A percentile compares a stretch with the other conserved stretches of the same genome.
These are phyloP conservation scores for Oryza glumipatula DNA, from an alignment of 176 grass and related monocot species.

Conservation along the genomic window DNA sequence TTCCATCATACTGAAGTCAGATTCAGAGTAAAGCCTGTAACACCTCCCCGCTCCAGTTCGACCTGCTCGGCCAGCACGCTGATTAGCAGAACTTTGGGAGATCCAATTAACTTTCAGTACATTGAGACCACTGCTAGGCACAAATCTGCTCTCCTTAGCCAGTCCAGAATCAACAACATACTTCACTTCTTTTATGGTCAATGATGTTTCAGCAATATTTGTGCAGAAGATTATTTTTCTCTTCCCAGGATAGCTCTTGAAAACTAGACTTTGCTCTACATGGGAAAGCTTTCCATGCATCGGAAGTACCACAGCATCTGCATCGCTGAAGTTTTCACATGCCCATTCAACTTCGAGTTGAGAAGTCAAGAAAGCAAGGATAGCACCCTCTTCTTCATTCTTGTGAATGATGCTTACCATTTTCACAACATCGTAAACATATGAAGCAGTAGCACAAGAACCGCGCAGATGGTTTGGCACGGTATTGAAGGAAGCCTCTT, in stretches of 20 bases:
- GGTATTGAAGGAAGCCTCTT: conserved; percentile 40
- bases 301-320: conserved; percentile 64
- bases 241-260: conserved; percentile 79
- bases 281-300: conserved; percentile 93
- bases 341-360: conserved; percentile 92
- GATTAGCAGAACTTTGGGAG: conserved; percentile 88
- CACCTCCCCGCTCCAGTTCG: conserved; percentile 81
- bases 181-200: conserved; percentile 84
- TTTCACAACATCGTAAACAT: conserved; percentile 81
- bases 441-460: conserved; percentile 59
- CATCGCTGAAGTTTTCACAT: conserved; percentile 77
- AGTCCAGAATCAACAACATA: conserved; percentile 93
- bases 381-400: conserved; percentile 76
- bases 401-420: conserved; percentile 75
- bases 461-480: conserved; percentile 20
- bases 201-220: conserved; percentile 91
- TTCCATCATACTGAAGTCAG: conserved; percentile 79
- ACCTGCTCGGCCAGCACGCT: conserved; percentile 84
- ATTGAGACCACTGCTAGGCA: conserved; percentile 75
- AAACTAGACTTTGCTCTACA: conserved; percentile 77
- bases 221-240: conserved; percentile 95
- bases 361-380: conserved; percentile 95
- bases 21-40: conserved; percentile 91
- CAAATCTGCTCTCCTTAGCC: conserved; percentile 82
- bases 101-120: conserved; percentile 85